Evolutionary conservation across 306 rosid species (phyloP).

Genomic region (Luffa aegyptiaca): DNA sequence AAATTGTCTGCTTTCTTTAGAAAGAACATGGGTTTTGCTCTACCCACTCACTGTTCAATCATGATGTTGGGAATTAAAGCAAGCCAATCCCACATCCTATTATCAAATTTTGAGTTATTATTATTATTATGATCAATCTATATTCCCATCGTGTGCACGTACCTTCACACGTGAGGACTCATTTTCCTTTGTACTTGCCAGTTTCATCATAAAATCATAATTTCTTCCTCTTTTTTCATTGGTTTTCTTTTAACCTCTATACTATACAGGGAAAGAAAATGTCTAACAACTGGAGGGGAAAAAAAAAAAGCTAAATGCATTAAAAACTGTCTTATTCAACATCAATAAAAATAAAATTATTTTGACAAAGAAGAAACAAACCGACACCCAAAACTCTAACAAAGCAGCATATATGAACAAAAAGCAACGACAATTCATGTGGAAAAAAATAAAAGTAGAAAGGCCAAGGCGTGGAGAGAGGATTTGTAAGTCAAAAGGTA

Average conservation of each 20-base stretch:
- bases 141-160: neutral
- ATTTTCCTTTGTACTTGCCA: neutral
- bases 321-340: neutral
- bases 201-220: neutral
- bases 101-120: neutral
- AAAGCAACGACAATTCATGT: neutral
- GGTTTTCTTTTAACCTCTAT: neutral
- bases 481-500: neutral
- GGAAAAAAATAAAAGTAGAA: neutral
- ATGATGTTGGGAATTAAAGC: slow-evolving; percentile 5
- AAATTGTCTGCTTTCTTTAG: slow-evolving; percentile 1
- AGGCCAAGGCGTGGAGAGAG: neutral
- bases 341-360: neutral
- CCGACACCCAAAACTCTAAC: neutral
- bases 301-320: neutral
- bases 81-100: neutral
- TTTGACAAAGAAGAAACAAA: neutral
- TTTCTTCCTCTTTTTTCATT: neutral
- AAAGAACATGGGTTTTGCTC: neutral
- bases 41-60: slow-evolving; percentile 4
- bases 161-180: slow-evolving; percentile 5
- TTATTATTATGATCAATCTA: neutral
- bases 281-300: too few species aligned
- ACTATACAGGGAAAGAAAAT: neutral
- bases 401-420: neutral